These are phyloP conservation scores for Volutella citrinella DNA, from an alignment of 2,329 filamentous ascomycete species.

Conservation along the genomic window DNA sequence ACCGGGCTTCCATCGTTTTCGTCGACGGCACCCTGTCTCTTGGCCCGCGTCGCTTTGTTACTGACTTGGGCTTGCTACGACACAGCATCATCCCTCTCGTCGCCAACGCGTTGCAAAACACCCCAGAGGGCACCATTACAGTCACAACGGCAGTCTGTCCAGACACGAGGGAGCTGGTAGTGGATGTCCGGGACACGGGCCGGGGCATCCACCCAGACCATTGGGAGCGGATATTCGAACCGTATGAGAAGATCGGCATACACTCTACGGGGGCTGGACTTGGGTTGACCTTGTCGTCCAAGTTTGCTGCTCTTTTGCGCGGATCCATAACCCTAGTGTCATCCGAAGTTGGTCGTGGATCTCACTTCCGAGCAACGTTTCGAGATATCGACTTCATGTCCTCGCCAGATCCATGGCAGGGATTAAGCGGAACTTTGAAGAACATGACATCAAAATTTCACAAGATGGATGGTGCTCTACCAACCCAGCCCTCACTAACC, in stretches of 20 bases:
- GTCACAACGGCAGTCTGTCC: constrained; percentile 29
- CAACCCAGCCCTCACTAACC: neutral
- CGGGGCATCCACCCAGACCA: constrained; percentile 34
- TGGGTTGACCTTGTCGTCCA: constrained; percentile 40
- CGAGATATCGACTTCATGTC: constrained; percentile 3
- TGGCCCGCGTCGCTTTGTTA: constrained; percentile 27
- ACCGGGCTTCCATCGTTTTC: constrained; percentile 16
- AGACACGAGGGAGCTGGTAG: constrained; percentile 27
- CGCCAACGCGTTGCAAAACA: constrained; percentile 40
- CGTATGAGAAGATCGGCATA: constrained; percentile 39
- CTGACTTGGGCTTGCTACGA: constrained; percentile 38
- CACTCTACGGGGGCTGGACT: constrained; percentile 39
- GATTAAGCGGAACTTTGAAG: neutral
- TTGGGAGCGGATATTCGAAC: constrained; percentile 37
- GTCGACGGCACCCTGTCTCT: constrained; percentile 4
- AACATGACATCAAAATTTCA: constrained; percentile 9
- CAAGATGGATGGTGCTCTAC: neutral
- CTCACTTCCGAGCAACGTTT: constrained; percentile 34
- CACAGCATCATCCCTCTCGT: constrained; percentile 40
- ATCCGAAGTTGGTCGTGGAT: constrained; percentile 33
- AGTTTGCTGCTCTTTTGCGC: constrained; percentile 37
- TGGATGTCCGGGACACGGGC: constrained; percentile 43
- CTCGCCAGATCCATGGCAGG: neutral
- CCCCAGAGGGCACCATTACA: constrained; percentile 33
- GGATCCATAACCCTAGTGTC: constrained; percentile 36